phyloP scores from a whole-genome alignment of 2,329 filamentous ascomycete species.

The Immersiporthe knoxdaviesiana region DNA sequence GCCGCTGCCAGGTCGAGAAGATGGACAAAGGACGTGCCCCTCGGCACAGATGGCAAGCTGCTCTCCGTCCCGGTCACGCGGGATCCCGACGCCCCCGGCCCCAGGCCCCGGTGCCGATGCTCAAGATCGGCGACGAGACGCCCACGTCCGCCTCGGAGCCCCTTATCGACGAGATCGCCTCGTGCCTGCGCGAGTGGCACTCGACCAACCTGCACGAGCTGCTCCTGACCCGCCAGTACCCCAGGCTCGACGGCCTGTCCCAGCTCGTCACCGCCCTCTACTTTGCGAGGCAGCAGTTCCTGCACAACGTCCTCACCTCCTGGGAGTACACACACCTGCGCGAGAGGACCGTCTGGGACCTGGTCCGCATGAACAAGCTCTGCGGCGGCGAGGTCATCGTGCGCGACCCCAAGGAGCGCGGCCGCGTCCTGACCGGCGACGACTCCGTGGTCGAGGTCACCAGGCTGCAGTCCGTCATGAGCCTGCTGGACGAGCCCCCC shows the following conservation, averaged over 20 bases:
- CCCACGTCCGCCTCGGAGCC: constrained; percentile 88
- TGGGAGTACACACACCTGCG: constrained; percentile 81
- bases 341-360: constrained; percentile 92
- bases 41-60: constrained; percentile 47
- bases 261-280: constrained; percentile 82
- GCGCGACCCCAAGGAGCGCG: constrained; percentile 80
- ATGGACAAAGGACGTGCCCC: constrained; percentile 40
- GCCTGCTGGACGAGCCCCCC: constrained; percentile 81
- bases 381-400: constrained; percentile 94
- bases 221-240: constrained; percentile 80
- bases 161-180: constrained; percentile 95
- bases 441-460: constrained; percentile 93
- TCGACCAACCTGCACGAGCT: constrained; percentile 95
- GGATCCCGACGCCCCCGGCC: constrained; percentile 74
- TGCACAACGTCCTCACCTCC: constrained; percentile 90
- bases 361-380: constrained; percentile 92
- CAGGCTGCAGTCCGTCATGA: constrained; percentile 93
- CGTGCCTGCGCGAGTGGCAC: constrained; percentile 96
- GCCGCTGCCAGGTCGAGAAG: constrained; percentile 29
- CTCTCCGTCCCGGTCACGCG: constrained; percentile 56
- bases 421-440: constrained; percentile 85
- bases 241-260: constrained; percentile 78
- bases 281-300: constrained; percentile 81
- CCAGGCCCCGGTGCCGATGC: constrained; percentile 90
- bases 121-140: constrained; percentile 97